A percentile compares a stretch with the other conserved stretches of the same genome.
Evolutionary conservation across 148 eudicot species (phyloP).

Genomic region (Talinum fruticosum): DNA sequence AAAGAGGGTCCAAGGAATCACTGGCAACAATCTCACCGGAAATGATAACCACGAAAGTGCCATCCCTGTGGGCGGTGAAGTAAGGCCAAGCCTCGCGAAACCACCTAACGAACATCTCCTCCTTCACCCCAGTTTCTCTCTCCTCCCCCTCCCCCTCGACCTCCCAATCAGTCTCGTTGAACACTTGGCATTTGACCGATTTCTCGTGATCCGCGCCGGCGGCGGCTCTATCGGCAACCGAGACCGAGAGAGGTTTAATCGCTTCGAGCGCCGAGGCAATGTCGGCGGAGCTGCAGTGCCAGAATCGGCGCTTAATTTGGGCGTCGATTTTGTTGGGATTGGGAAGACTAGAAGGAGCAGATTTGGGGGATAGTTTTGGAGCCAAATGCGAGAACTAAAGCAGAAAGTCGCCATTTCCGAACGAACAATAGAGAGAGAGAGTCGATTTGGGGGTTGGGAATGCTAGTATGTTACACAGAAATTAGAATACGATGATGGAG

Average conservation of each 20-base stretch:
- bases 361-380: conserved; percentile 3
- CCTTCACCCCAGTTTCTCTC: conserved; percentile 28
- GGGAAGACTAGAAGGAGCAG: background rate
- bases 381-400: background rate
- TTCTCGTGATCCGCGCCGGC: conserved; percentile 11
- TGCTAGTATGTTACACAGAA: too few relatives aligned
- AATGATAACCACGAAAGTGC: conserved; percentile 69
- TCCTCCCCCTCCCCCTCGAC: conserved; percentile 30
- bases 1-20: conserved; percentile 52
- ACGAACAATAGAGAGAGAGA: background rate
- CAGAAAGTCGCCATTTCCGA: conserved; percentile 14
- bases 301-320: background rate
- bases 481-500: background rate
- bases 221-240: background rate
- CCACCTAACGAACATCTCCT: conserved; percentile 61
- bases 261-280: background rate
- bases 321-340: conserved; percentile 12
- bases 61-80: conserved; percentile 74
- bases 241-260: conserved; percentile 7
- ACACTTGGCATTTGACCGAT: conserved; percentile 31
- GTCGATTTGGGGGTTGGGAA: background rate
- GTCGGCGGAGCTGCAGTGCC: background rate
- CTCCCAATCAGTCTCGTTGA: conserved; percentile 35
- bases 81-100: conserved; percentile 91
- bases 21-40: conserved; percentile 76